Evolutionary conservation across 2,329 filamentous ascomycete species (phyloP), one percentile per base, ranked within the genome.

Genomic region (Stagonosporopsis chrysanthemi): DNA sequence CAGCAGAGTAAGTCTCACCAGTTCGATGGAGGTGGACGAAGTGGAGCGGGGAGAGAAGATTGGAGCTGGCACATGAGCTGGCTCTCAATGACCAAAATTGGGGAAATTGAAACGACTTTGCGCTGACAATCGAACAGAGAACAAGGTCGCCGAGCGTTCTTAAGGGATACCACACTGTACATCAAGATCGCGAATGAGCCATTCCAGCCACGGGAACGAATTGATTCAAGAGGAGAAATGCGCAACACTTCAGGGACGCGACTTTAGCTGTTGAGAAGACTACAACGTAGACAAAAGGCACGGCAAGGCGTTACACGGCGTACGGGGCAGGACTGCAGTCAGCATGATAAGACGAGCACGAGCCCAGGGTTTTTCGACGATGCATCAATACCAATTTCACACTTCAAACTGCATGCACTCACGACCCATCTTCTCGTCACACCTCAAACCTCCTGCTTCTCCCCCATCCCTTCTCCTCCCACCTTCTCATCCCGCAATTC

Each of bases 1-100:
- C 91, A 96, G 84, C 89, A 88, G 77, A 83, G 85, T 78, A 81
- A 48, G 66, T 72, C n/a, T 28, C 1, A 8, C 9, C 2, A 14
- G 2, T 26, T 26, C 11, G 8, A 8, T n/a, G 7, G n/a, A 11
- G 15, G 44, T 5, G 22, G 22, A 33, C 4, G 6, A 33, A 33
- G 33, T 5, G 33, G 4, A 33, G 33, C 2, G 33, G 4, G 38
- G 22, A 26, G 7, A n/a, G 7, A 22, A 29, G 4, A 15, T 29
- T 6, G 31, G 15, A 17, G 17, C 17, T 14, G 14, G 31, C 23
- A 38, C 36, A 19, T 19, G 35, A 28, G 4, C 33, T 4, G 22
- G 6, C 8, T 17, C 6, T 24, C 6, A 23, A 15, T n/a, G 6
- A 9, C 28, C n/a, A 23, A 29, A 35, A 3, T 48, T 24, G 5